Base-by-base conservation (phyloP, 345 rosid species). In the Bretschneidera sinensis region DNA sequence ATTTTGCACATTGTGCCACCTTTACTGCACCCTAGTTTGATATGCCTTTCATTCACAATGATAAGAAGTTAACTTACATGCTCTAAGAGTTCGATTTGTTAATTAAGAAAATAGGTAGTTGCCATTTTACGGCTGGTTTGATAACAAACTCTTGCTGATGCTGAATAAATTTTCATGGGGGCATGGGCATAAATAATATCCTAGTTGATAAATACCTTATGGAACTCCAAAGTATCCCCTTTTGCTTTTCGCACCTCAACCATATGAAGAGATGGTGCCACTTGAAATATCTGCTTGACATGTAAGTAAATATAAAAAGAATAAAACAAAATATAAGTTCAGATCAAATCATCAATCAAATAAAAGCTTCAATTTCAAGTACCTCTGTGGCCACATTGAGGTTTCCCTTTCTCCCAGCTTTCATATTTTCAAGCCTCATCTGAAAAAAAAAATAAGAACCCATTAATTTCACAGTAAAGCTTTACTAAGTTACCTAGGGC, bases 221-320 rank as follows among this genome's bases (percentile, higher is more conserved):
- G 92, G 61, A 90, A 94, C 68, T 94, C 99, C 54, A 94, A 73
- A 16, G 99, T 94, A 71, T 94, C 97, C n/a, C 99, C 99, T 71
- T 88, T 89, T 0, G 97, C 86, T 71, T 94, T 94, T 14, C 96
- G 84, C 35, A 94, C 81, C 75, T 94, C 95, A 28, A 94, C 95
- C 97, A 90, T 85, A 71, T 94, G 95, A 53, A 94, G 79, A 25
- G 92, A 90, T 56, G 99, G 97, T 19, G 99, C 85, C 71, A 94
- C 88, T 94, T 94, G 95, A 70, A 94, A 90, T 58, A 94, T 71
- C 97, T 94, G 74, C 54, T 61, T 28, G 55, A 72, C 45, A 58
- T 47, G 53, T 22, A 51, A 43, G 18, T 63, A 57, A 64, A 45
- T 13, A 57, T 54, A 25, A 54, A 10, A 23, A 20, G 20, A 24